Evolutionary conservation across 2,329 filamentous ascomycete species (phyloP).

Genomic region (Plenodomus biglobosus): DNA sequence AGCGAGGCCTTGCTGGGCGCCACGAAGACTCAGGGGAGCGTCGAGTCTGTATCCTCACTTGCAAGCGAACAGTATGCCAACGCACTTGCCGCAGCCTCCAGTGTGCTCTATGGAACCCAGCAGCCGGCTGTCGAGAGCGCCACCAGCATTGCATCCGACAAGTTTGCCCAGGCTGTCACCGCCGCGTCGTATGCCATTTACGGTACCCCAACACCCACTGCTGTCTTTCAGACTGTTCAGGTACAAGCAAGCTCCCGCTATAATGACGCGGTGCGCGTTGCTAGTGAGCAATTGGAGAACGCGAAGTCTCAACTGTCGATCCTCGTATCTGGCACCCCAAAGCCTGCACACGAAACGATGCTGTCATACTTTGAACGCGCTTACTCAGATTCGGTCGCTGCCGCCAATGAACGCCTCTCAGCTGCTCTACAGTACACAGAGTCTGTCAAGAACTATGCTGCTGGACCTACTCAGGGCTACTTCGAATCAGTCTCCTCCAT

Average conservation of each 20-base stretch:
- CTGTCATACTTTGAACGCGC: conserved; percentile 67
- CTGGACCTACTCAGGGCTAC: conserved; percentile 50
- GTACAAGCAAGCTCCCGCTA: conserved; percentile 60
- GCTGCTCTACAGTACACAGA: conserved; percentile 54
- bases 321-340: conserved; percentile 67
- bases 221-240: conserved; percentile 49
- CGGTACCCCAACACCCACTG: conserved; percentile 52
- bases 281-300: conserved; percentile 66
- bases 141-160: conserved; percentile 55
- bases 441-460: conserved; percentile 44
- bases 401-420: conserved; percentile 62
- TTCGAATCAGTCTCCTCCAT: conserved; percentile 64
- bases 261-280: conserved; percentile 64
- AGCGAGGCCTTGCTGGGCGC: conserved; percentile 57
- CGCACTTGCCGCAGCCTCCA: conserved; percentile 60
- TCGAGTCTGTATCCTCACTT: conserved; percentile 55
- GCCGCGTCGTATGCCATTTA: conserved; percentile 62
- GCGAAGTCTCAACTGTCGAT: conserved; percentile 68
- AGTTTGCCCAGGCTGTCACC: conserved; percentile 59
- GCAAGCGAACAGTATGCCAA: conserved; percentile 60
- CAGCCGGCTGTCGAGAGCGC: conserved; percentile 48
- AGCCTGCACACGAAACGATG: conserved; percentile 69
- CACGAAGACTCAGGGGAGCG: conserved; percentile 49
- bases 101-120: conserved; percentile 56
- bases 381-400: conserved; percentile 66